Evolutionary conservation across 2,329 filamentous ascomycete genomes (phyloP), one percentile per base, ranked within the genome.

Genomic region (Cladosporium phlei): DNA sequence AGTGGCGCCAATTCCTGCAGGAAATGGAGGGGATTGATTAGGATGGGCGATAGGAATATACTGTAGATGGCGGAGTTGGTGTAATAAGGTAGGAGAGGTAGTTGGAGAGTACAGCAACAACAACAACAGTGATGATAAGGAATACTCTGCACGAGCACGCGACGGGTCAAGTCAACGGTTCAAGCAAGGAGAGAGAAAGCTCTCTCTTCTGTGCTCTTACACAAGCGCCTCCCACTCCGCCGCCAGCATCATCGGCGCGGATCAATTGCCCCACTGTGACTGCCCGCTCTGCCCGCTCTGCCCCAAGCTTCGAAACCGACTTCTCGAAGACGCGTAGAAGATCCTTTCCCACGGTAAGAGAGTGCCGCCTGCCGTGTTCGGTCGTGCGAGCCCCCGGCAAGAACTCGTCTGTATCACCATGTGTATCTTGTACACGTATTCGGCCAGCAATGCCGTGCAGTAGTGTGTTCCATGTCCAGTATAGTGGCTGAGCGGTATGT

Each of bases 261-360:
- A 45, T 37, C 42, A 37, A 16, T 22, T 35, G 32, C 42, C 42
- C 42, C 33, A 35, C 42, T 14, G 10, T 29, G 28, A 16, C 29
- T 29, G 28, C 21, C 20, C 19, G 17, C 24, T 37, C 16, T 6
- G 24, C 24, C n/a, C n/a, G n/a, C n/a, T n/a, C n/a, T n/a, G n/a
- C n/a, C n/a, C n/a, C 37, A 45, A 25, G 29, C 20, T 45, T 14
- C 42, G n/a, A n/a, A n/a, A n/a, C n/a, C n/a, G n/a, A n/a, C n/a
- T 45, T 45, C 42, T 22, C 35, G 42, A 45, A 45, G 42, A 45
- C 42, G 33, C 42, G 21, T 37, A n/a, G 42, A 45, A 45, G 33
- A 7, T n/a, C n/a, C n/a, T n/a, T n/a, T n/a, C n/a, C n/a, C n/a
- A n/a, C n/a, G n/a, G n/a, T n/a, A n/a, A n/a, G n/a, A n/a, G n/a